phyloP scores from a whole-genome alignment of 2,329 filamentous ascomycete genomes.

The Talaromyces sp. region DNA sequence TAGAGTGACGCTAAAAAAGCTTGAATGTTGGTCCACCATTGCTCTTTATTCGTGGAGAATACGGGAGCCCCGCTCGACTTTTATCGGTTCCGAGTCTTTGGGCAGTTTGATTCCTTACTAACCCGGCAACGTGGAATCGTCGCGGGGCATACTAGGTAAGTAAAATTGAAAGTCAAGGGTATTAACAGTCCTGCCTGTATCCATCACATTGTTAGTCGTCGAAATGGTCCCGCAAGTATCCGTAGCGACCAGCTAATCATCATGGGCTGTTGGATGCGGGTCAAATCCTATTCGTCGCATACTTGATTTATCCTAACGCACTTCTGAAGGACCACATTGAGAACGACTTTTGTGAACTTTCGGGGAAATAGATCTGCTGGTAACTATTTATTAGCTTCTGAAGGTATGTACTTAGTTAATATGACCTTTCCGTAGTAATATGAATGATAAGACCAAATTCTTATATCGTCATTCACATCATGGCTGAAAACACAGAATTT shows the following conservation, averaged over 20 bases:
- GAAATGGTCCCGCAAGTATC: neutral
- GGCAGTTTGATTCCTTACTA: neutral
- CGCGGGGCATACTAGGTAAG: neutral
- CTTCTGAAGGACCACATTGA: neutral
- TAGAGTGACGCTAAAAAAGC: neutral
- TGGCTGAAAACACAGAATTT: neutral
- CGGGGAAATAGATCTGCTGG: neutral
- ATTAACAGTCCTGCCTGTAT: neutral
- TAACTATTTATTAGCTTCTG: neutral
- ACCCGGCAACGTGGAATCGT: neutral
- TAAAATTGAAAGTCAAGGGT: neutral
- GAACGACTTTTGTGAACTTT: neutral
- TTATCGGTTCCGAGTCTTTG: neutral
- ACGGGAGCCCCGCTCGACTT: neutral
- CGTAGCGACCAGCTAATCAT: neutral
- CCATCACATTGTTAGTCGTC: neutral
- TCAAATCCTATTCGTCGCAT: no score
- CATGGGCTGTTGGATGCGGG: neutral
- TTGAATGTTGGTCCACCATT: neutral
- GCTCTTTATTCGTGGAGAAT: neutral
- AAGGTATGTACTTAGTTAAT: neutral
- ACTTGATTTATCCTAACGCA: neutral
- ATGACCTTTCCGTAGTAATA: neutral
- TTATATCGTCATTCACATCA: neutral
- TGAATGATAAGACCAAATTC: neutral